Conservation (phyloP, 1,139 yeast genomes). For the Lodderomyces metapsilosis region DNA sequence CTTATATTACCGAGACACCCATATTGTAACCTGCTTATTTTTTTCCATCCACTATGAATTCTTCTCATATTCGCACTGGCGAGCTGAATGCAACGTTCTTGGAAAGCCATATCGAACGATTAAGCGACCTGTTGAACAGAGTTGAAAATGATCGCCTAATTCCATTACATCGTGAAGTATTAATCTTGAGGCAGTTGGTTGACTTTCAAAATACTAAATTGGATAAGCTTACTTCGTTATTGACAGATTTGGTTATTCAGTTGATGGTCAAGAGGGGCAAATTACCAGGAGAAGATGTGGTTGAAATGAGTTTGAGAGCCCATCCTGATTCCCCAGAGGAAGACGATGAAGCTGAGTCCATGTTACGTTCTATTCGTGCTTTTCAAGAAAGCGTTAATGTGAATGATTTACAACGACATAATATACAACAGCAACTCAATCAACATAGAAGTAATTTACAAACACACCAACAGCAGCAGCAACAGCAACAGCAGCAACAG, state of each 20-base stretch:
- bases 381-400: constrained; percentile 5
- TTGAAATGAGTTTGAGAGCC: constrained; percentile 24
- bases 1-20: no score
- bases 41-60: constrained; percentile 2
- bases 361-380: constrained; percentile 10
- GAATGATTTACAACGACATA: constrained; percentile 3
- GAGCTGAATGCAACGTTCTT: not conserved
- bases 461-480: constrained; percentile 6
- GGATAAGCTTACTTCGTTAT: constrained; percentile 35
- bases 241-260: constrained; percentile 18
- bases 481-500: constrained; percentile 6
- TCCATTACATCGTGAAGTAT: constrained; percentile 30
- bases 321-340: constrained; percentile 22
- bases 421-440: not conserved
- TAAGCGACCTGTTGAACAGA: constrained; percentile 15
- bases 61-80: constrained; percentile 1
- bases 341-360: constrained; percentile 16
- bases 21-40: no score
- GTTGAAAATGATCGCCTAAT: constrained; percentile 17
- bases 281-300: constrained; percentile 24
- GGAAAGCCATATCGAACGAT: constrained; percentile 14
- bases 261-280: constrained; percentile 28
- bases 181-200: constrained; percentile 35
- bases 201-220: constrained; percentile 40
- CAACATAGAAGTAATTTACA: constrained; percentile 4